These are phyloP conservation scores for Arabidopsis arenosa DNA, from an alignment of 345 rosid species.

Conservation along the genomic window DNA sequence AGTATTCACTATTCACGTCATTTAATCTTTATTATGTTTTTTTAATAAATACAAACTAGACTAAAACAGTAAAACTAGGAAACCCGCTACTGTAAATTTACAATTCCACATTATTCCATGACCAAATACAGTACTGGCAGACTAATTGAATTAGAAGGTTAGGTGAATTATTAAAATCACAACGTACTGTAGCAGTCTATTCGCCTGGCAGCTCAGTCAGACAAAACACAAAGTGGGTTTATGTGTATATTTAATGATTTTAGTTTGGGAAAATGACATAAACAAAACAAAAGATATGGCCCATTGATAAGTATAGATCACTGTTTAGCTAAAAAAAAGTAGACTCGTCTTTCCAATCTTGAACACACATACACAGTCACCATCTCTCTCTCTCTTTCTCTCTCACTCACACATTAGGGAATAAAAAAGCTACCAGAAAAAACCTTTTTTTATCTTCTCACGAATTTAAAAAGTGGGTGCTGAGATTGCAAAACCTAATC, in stretches of 20 bases:
- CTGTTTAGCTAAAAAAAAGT: constrained; percentile 40
- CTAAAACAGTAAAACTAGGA: constrained; percentile 16
- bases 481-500: constrained; percentile 31
- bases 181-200: constrained; percentile 14
- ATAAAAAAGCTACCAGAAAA: constrained; percentile 5
- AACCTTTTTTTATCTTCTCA: constrained; percentile 7
- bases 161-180: neutral
- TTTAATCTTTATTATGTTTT: neutral
- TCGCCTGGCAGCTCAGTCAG: constrained; percentile 28
- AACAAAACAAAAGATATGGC: constrained; percentile 27
- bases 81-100: neutral
- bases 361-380: constrained; percentile 35
- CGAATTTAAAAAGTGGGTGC: constrained; percentile 22
- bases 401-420: constrained; percentile 20
- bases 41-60: neutral
- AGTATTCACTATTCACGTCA: neutral
- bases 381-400: constrained; percentile 15
- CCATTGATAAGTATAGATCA: constrained; percentile 27
- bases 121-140: neutral
- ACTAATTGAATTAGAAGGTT: constrained; percentile 6
- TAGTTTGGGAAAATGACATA: constrained; percentile 9
- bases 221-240: constrained; percentile 26
- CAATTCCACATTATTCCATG: neutral
- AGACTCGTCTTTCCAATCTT: constrained; percentile 38
- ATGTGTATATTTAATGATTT: constrained; percentile 15